phyloP scores from a whole-genome alignment of 2,329 filamentous ascomycete species.

The Elsinoe ampelina region DNA sequence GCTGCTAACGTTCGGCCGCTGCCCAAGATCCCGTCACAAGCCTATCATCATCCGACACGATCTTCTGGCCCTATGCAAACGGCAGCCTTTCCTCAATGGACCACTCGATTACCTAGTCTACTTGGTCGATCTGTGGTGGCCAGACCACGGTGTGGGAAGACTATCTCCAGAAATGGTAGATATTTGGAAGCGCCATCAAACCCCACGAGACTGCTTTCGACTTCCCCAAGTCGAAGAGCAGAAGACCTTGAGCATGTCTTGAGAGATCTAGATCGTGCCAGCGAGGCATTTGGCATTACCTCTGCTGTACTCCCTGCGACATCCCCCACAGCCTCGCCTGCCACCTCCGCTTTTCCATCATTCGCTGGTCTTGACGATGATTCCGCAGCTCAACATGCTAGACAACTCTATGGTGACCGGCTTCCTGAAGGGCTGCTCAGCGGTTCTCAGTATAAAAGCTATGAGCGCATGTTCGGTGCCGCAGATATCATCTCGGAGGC shows the following conservation, averaged over 20 bases:
- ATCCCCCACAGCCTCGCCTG: background rate
- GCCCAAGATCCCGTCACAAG: background rate
- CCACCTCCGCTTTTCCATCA: background rate
- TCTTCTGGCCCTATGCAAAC: conserved; percentile 10
- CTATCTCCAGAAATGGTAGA: background rate
- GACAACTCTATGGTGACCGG: conserved; percentile 66
- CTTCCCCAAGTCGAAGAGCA: background rate
- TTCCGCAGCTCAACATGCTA: conserved; percentile 57
- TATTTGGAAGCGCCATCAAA: background rate
- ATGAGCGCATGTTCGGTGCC: conserved; percentile 71
- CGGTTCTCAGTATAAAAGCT: conserved; percentile 62
- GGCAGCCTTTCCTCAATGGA: conserved; percentile 11
- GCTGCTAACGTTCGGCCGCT: background rate
- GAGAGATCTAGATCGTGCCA: background rate
- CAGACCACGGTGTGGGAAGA: background rate
- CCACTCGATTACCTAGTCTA: background rate
- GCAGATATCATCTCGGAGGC: conserved; percentile 54
- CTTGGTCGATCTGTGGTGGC: conserved; percentile 4
- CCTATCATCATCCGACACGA: background rate
- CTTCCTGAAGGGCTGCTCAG: conserved; percentile 64
- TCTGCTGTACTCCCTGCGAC: background rate
- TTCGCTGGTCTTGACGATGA: conserved; percentile 33
- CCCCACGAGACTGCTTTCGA: background rate
- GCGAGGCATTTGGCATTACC: background rate
- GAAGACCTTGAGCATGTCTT: background rate